phyloP scores from a whole-genome alignment of 352 stramenopile genomes.

The Pythium grandisporangium region DNA sequence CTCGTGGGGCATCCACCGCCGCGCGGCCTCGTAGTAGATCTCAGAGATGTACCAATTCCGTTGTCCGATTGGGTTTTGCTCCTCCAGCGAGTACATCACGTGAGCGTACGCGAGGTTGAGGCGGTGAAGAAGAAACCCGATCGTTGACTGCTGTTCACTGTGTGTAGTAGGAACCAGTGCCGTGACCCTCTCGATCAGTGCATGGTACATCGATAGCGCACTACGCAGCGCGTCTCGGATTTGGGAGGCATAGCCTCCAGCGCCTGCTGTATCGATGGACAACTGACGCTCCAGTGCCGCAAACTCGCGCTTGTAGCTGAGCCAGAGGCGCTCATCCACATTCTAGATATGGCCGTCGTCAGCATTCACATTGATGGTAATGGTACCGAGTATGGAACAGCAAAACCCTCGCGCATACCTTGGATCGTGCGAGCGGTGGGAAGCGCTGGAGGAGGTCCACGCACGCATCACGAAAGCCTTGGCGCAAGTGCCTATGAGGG shows the following conservation, averaged over 20 bases:
- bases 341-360: no score
- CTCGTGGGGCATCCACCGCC: conserved; percentile 3
- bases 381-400: no score
- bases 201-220: conserved; percentile 10
- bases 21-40: conserved; percentile 11
- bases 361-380: no score
- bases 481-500: conserved; percentile 5
- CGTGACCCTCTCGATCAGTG: conserved; percentile 14
- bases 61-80: conserved; percentile 3
- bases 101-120: conserved; percentile 11
- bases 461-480: conserved; percentile 9
- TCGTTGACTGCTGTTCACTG: not conserved
- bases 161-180: no score
- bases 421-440: conserved; percentile 8
- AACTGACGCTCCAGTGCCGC: conserved; percentile 15
- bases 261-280: not conserved
- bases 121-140: conserved; percentile 7
- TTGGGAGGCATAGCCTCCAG: no score
- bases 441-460: conserved; percentile 11
- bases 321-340: conserved; percentile 50
- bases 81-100: conserved; percentile 12
- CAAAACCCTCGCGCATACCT: no score
- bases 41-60: conserved; percentile 12
- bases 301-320: conserved; percentile 56
- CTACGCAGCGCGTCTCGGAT: conserved; percentile 11